Evolutionary conservation across 1,284 basidiomycete genomes (phyloP), one percentile per base, ranked within the genome.

Genomic region (Cerioporus squamosus): DNA sequence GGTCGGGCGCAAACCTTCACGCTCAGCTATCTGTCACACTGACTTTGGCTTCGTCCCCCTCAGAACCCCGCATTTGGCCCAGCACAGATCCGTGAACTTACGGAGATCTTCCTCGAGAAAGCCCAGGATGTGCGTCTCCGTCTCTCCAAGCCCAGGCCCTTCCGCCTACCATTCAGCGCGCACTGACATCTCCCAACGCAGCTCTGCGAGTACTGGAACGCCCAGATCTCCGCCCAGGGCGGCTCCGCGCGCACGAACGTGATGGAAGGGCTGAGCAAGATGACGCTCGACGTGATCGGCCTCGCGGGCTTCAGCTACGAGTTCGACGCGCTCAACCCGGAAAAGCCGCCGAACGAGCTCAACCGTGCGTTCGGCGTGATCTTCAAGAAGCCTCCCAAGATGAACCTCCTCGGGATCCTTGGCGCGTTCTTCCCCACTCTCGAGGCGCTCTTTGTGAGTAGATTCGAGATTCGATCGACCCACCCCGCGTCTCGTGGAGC

Each of bases 61-160:
- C 33, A 72, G 85, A 87, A 86, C 62, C 85, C 85, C 18, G 85
- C 83, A 0, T 87, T 88, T 56, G 81, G 84, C 3, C 76, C 78
- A 0, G 69, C 77, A 0, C 82, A 86, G 60, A 77, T 87, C 26
- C 75, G 85, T 1, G 81, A 81, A 39, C 68, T 87, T 0, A 86
- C 82, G 0, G 74, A 75, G 14, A 77, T 86, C 15, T 87, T 88
- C 57, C 60, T 84, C 5, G 74, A 79, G 8, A 86, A 87, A 68
- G 70, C 85, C 0, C 59, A 76, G 0, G 71, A 81, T 62, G 85
- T 85, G 40, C 17, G 54, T 20, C 15, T n/a, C 14, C 2, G 20
- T 10, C 2, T 9, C 15, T 10, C 17, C 23, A n/a, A 3, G 17
- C 12, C 2, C 12, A 23, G 9, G 1, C 3, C 1, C 29, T 29